phyloP scores from a whole-genome alignment of 2,329 filamentous ascomycete species.

The Periglandula ipomoeae region DNA sequence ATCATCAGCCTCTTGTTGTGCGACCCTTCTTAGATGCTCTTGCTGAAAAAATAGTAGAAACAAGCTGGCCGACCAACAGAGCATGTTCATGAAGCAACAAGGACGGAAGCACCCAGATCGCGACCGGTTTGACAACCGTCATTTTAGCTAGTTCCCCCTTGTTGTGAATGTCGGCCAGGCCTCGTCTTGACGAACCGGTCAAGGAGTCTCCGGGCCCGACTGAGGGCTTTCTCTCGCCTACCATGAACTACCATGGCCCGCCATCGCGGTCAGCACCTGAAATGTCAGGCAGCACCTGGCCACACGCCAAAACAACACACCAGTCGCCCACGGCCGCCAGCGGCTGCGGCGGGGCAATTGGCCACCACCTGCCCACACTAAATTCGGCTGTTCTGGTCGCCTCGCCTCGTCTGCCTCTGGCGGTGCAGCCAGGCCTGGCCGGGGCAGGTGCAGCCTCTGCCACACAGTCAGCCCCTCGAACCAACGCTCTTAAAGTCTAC shows the following conservation, averaged over 20 bases:
- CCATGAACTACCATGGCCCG: no score
- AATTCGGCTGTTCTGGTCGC: background rate
- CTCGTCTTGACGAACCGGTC: background rate
- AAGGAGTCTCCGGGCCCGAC: background rate
- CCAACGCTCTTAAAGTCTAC: background rate
- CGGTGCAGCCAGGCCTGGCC: background rate
- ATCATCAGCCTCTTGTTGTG: no score
- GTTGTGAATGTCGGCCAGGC: no score
- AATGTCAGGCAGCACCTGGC: background rate
- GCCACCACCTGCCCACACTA: background rate
- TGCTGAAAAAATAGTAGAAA: no score
- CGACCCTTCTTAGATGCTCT: no score
- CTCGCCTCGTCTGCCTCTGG: background rate
- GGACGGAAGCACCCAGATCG: no score
- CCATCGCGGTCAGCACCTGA: background rate
- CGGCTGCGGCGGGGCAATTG: constrained; percentile 2
- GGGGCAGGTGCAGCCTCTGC: constrained; percentile 1
- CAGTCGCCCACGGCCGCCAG: background rate
- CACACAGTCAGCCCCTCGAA: background rate
- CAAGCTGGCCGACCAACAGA: no score
- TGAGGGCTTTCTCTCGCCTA: background rate
- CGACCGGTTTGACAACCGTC: no score
- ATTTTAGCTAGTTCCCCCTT: no score
- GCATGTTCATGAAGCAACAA: no score
- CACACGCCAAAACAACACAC: no score